phyloP scores from a whole-genome alignment of 177 flowering plant genomes.

The Tripterygium wilfordii region DNA sequence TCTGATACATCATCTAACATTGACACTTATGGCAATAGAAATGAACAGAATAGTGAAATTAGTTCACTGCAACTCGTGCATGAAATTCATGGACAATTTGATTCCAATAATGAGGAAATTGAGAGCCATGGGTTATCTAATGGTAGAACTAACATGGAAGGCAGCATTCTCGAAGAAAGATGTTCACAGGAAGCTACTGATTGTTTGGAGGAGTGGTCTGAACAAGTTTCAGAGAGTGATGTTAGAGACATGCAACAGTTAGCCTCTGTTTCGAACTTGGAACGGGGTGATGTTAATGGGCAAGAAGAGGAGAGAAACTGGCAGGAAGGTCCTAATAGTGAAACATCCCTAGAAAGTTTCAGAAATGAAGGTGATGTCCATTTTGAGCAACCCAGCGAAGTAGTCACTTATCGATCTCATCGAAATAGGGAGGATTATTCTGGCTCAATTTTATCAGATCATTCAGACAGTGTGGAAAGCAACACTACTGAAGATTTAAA shows the following conservation, averaged over 20 bases:
- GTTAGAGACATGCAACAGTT: slow-evolving; percentile 12
- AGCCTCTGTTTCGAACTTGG: slow-evolving; percentile 1
- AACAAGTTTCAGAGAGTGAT: slow-evolving; percentile 9
- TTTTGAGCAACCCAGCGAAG: slow-evolving; percentile 5
- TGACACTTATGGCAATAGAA: slow-evolving; percentile 12
- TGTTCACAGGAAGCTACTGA: slow-evolving; percentile 12
- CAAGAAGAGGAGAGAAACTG: slow-evolving; percentile 6
- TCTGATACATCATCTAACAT: slow-evolving; percentile 27
- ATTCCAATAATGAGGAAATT: slow-evolving; percentile 10
- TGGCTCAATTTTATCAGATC: slow-evolving; percentile 15
- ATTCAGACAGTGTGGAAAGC: slow-evolving; percentile 20
- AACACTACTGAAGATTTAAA: slow-evolving; percentile 16
- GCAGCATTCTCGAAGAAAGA: slow-evolving; percentile 1
- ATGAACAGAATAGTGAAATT: slow-evolving; percentile 20
- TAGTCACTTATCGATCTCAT: slow-evolving; percentile 19
- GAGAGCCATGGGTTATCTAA: slow-evolving; percentile 8
- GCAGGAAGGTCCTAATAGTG: slow-evolving; percentile 9
- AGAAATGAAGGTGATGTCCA: slow-evolving; percentile 17
- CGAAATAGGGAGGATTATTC: slow-evolving; percentile 27
- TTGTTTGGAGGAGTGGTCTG: slow-evolving; percentile 18
- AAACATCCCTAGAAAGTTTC: slow-evolving; percentile 4
- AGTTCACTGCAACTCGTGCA: slow-evolving; percentile 9
- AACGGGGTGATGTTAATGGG: slow-evolving; percentile 14
- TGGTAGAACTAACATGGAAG: slow-evolving; percentile 9
- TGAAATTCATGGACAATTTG: slow-evolving; percentile 15